Percentiles rank a stretch among this genome's conserved stretches.
phyloP scores from a whole-genome alignment of 306 rosid genomes.

The Sechiopsis laciniata region DNA sequence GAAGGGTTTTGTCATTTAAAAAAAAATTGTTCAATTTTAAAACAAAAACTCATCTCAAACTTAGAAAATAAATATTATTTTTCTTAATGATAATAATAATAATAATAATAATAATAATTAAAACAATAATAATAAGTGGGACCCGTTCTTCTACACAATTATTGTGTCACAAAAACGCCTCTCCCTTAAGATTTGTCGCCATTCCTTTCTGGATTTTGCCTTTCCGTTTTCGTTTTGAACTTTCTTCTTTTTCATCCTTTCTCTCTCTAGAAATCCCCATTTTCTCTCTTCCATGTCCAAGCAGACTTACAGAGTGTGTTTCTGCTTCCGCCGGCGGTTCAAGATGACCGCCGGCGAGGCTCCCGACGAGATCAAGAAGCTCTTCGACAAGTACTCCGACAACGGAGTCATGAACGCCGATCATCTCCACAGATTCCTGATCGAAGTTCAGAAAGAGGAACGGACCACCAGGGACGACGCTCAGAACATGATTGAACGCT shows the following conservation, averaged over 20 bases:
- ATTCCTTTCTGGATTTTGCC: background rate
- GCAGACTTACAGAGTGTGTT: constrained; percentile 84
- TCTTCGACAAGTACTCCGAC: constrained; percentile 57
- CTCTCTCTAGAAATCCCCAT: background rate
- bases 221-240: background rate
- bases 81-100: too few relatives aligned
- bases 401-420: constrained; percentile 60
- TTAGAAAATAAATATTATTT: too few relatives aligned
- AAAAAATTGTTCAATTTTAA: too few relatives aligned
- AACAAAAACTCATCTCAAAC: too few relatives aligned
- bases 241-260: background rate
- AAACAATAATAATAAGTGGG: background rate
- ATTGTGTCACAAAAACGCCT: too few relatives aligned
- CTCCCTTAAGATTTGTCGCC: too few relatives aligned
- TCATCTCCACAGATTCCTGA: constrained; percentile 53
- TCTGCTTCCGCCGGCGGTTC: constrained; percentile 84
- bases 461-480: constrained; percentile 51
- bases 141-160: background rate
- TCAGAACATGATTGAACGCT: constrained; percentile 46
- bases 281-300: constrained; percentile 48
- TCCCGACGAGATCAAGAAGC: constrained; percentile 56
- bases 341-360: constrained; percentile 56
- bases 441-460: constrained; percentile 57
- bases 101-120: too few relatives aligned
- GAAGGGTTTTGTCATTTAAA: too few relatives aligned